Evolutionary conservation across 78 protist species (phyloP).

Genomic region (Polysphondylium violaceum): DNA sequence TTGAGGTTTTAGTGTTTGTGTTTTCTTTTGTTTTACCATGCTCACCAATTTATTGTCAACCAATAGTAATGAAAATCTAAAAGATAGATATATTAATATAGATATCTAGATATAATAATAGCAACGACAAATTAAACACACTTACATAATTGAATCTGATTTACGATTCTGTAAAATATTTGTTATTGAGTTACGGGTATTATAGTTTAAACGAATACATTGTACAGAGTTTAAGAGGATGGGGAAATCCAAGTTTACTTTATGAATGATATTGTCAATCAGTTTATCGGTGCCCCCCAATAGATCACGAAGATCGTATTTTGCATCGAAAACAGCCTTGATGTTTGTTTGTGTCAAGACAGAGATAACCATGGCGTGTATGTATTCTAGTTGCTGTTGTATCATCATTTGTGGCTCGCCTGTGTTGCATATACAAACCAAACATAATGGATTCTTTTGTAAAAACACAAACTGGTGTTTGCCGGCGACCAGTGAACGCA

Average conservation of each 20-base stretch:
- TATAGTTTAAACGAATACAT: constrained; percentile 53
- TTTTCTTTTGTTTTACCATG: constrained; percentile 73
- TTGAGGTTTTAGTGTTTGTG: constrained; percentile 53
- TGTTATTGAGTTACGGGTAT: constrained; percentile 31
- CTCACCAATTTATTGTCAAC: constrained; percentile 74
- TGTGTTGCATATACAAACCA: constrained; percentile 52
- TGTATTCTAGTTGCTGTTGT: constrained; percentile 46
- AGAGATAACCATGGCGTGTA: constrained; percentile 44
- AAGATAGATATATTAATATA: not conserved
- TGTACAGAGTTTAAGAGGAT: constrained; percentile 66
- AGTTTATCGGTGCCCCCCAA: constrained; percentile 66
- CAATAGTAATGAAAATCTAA: constrained; percentile 56
- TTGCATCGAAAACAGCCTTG: constrained; percentile 64
- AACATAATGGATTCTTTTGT: constrained; percentile 23
- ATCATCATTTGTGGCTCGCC: constrained; percentile 63
- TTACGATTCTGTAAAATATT: constrained; percentile 36
- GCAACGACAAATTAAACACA: not conserved
- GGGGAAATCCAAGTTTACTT: constrained; percentile 26
- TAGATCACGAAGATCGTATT: constrained; percentile 68
- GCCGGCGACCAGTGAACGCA: constrained; percentile 59
- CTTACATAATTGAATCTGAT: constrained; percentile 59
- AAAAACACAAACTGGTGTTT: constrained; percentile 53
- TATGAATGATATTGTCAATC: constrained; percentile 46
- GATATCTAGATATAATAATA: not conserved
- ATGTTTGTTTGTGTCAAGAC: constrained; percentile 70